Percentiles rank a stretch among this genome's conserved stretches.
These are phyloP conservation scores for Acanthamoeba triangularis DNA, from an alignment of 208 protist species.

Conservation along the genomic window DNA sequence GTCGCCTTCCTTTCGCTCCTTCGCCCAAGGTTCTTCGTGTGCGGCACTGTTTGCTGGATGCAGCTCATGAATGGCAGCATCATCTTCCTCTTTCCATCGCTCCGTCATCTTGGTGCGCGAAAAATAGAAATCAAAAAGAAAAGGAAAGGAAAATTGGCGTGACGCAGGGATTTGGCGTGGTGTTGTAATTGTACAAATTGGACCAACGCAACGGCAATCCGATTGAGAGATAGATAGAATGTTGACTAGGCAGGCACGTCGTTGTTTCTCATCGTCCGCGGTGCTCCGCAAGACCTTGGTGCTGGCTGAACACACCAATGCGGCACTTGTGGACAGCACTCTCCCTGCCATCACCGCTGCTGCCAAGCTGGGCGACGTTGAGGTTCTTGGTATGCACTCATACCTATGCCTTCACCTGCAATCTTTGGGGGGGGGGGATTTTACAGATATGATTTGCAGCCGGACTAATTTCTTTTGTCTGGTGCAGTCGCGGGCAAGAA, in stretches of 20 bases:
- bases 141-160: neutral
- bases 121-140: neutral
- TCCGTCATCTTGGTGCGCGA: neutral
- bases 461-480: neutral
- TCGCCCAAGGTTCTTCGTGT: neutral
- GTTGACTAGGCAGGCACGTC: neutral
- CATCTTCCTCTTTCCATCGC: neutral
- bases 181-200: neutral
- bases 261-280: constrained; percentile 66
- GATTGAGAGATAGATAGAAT: neutral
- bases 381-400: constrained; percentile 9
- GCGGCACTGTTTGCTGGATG: neutral
- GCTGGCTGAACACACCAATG: constrained; percentile 48
- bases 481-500: constrained; percentile 65
- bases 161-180: neutral
- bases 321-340: constrained; percentile 53
- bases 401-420: neutral
- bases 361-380: constrained; percentile 56
- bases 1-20: neutral
- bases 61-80: neutral
- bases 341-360: constrained; percentile 74
- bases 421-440: neutral
- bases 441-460: neutral
- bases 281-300: constrained; percentile 57
- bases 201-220: neutral